Evolutionary conservation across 2,329 filamentous ascomycete species (phyloP), one percentile per base, ranked within the genome.

Genomic region (Beauveria medogensis): DNA sequence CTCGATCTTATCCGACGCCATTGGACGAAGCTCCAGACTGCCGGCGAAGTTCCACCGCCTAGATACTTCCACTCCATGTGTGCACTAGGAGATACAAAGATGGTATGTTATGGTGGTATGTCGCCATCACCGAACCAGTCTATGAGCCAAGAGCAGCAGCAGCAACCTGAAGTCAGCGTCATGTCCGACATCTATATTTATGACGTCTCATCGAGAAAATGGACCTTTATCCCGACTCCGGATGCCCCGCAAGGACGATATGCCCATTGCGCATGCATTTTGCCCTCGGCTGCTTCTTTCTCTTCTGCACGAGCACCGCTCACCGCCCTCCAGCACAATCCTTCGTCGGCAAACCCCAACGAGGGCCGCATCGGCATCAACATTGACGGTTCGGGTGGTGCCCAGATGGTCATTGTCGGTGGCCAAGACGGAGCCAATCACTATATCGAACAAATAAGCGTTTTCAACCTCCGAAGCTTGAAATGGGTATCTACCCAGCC

Each of bases 151-250:
- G 77, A 79, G 12, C 77, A 80, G 62, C 79, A 85, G 60, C 78
- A 85, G 59, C 89, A 92, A 67, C 86, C 91, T 43, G 92, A 97
- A 69, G 90, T 97, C 5, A 88, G 92, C 2, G 94, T 97, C 61
- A 97, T 99, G 92, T 97, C 93, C 7, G 94, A 99, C 74, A 91
- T 97, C 60, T 91, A 97, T 73, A 90, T 99, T 37, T 97, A 91
- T 73, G 93, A 99, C 72, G 90, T 94, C 2, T 82, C 85, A 1
- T 89, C 88, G 0, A 87, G 83, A 68, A 88, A 82, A 53, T 99
- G 94, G 94, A 93, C 90, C 22, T 91, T 87, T 63, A 85, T 99
- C 48, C 83, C 87, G 1, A 87, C 91, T 0, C 82, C 85, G 52
- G 91, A 97, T 60, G 82, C 90, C 0, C 94, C 94, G 0, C 92